Evolutionary conservation across 495 filamentous ascomycete species (phyloP), one percentile per base, ranked within the genome.

Genomic region (Endocarpon pusillum): DNA sequence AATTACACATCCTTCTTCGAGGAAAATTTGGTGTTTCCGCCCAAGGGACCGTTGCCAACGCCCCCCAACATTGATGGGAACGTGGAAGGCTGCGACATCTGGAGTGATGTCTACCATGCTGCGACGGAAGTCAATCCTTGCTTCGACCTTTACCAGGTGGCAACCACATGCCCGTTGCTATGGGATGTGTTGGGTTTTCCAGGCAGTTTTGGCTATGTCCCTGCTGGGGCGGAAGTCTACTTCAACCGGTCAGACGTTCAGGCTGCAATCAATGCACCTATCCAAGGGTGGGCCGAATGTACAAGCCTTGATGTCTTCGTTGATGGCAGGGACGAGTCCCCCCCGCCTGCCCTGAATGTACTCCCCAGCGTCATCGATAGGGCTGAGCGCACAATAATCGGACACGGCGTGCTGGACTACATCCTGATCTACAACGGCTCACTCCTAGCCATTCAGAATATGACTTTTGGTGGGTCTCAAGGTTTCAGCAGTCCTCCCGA

Each of bases 201-300:
- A 0, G 75, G 74, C 7, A 55, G 58, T 0, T 49, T 60, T 33
- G 27, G 42, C 2, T 69, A 66, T 35, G 42, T 64, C 2, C 71
- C 66, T 1, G 51, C 47, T 4, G 73, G 74, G 11, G 62, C 71
- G 0, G 42, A 53, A 16, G 57, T 78, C 34, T 87, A 87, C 61
- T 87, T 91, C 60, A 79, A 87, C 53, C 65, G 75, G 16, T 61
- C 61, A 3, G 79, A 83, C 40, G 81, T 89, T 5, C 73, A 86
- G 34, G 52, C 60, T 8, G 78, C 75, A n/a, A 71, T 85, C 38
- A 69, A 86, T 42, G 73, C 73, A 11, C 78, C 78, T 0, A 37
- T 52, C 0, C 32, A 45, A 7, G 52, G 68, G 21, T 86, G 78
- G 67, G 52, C 51, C 14, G 60, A 67, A 35, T 89, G 81, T 49